Evolutionary conservation across 164 flowering plant species (phyloP).

Genomic region (Santalum album): DNA sequence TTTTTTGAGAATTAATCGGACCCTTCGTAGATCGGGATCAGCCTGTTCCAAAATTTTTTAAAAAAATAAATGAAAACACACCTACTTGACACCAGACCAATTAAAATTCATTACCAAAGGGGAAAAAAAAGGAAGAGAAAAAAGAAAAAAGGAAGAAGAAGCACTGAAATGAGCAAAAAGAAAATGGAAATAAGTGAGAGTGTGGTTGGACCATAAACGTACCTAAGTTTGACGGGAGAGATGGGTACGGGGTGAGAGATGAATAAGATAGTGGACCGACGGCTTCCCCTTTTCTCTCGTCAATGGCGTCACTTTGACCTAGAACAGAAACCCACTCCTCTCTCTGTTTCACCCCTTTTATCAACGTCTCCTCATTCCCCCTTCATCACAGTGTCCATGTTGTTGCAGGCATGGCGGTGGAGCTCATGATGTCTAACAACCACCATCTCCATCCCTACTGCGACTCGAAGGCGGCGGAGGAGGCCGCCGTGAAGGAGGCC

Average conservation of each 20-base stretch:
- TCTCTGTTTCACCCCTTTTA: slow-evolving; percentile 1
- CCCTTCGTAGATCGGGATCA: too few species aligned
- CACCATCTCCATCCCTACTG: slow-evolving; percentile 13
- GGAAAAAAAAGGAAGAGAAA: too few species aligned
- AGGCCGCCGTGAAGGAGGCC: slow-evolving; percentile 62
- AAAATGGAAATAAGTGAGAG: not conserved
- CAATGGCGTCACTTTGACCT: slow-evolving; percentile 17
- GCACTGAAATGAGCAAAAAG: too few species aligned
- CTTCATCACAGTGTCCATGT: not conserved
- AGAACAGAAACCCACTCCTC: not conserved
- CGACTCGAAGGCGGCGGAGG: slow-evolving; percentile 17
- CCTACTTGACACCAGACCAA: too few species aligned
- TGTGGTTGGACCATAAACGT: slow-evolving; percentile 6
- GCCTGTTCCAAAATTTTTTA: too few species aligned
- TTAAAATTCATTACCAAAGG: too few species aligned
- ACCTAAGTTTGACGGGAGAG: slow-evolving; percentile 19
- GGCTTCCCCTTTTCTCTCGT: slow-evolving; percentile 5
- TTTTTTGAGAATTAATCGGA: too few species aligned
- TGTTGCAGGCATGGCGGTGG: slow-evolving; percentile 56
- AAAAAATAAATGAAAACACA: too few species aligned
- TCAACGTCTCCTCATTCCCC: slow-evolving; percentile 5
- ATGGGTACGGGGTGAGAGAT: slow-evolving; percentile 13
- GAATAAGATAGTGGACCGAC: slow-evolving; percentile 13
- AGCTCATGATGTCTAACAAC: slow-evolving; percentile 40
- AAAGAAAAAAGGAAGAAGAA: too few species aligned